A percentile compares a stretch with the other conserved stretches of the same genome.
Evolutionary conservation across 768 basidiomycete species (phyloP).

Genomic region (Psilocybe cubensis): DNA sequence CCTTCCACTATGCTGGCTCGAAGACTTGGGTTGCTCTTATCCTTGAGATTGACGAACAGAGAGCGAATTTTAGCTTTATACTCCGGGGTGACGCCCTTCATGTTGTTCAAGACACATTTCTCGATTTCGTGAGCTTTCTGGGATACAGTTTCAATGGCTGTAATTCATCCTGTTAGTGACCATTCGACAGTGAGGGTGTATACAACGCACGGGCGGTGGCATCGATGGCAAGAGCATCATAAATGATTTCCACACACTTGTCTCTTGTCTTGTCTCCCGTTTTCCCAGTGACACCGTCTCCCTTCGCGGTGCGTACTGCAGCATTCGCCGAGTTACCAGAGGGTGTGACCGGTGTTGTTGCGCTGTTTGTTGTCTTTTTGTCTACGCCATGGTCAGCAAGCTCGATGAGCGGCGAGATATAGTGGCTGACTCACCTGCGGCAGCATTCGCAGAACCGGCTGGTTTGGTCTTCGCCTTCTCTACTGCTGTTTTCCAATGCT

Average conservation of each 20-base stretch:
- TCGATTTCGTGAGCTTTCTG: conserved; percentile 74
- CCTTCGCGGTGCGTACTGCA: conserved; percentile 58
- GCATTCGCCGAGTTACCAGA: conserved; percentile 30
- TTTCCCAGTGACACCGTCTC: conserved; percentile 66
- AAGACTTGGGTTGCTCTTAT: conserved; percentile 88
- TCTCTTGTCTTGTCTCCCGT: conserved; percentile 80
- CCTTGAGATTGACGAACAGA: conserved; percentile 92
- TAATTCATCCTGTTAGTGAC: not conserved
- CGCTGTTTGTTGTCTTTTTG: conserved; percentile 32
- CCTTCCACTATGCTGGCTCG: conserved; percentile 87
- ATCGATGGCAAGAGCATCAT: conserved; percentile 88
- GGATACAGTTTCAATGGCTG: conserved; percentile 74
- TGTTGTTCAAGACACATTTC: conserved; percentile 56
- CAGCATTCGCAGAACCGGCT: conserved; percentile 30
- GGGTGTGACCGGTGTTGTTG: conserved; percentile 42
- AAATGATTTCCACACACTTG: conserved; percentile 87
- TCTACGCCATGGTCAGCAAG: conserved; percentile 9
- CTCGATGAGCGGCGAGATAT: not conserved
- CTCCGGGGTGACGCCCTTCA: conserved; percentile 43
- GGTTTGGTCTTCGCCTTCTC: conserved; percentile 58
- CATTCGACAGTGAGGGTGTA: not conserved
- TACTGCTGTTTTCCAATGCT: conserved; percentile 89
- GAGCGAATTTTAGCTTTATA: conserved; percentile 87
- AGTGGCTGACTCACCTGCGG: conserved; percentile 3
- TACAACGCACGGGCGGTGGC: conserved; percentile 80